Percentiles rank a stretch among this genome's conserved stretches.
phyloP scores from a whole-genome alignment of 108 stramenopile genomes.

The Pinguiococcus pyrenoidosus region DNA sequence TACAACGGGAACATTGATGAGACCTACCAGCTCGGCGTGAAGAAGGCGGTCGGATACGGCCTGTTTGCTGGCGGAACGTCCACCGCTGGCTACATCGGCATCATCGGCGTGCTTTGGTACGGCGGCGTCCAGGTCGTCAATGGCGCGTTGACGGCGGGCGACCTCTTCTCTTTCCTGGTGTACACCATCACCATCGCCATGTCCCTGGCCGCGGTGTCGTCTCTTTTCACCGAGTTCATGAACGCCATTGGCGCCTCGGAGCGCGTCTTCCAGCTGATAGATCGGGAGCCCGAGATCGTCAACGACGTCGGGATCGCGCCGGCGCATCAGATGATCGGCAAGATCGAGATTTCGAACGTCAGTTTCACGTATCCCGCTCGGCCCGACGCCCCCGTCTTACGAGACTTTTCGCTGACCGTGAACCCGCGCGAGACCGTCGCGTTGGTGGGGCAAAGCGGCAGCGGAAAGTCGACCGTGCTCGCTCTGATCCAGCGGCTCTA shows the following conservation, averaged over 20 bases:
- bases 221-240: slow-evolving; percentile 55
- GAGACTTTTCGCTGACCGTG: slow-evolving; percentile 49
- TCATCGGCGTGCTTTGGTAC: slow-evolving; percentile 44
- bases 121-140: slow-evolving; percentile 55
- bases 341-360: slow-evolving; percentile 29
- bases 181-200: slow-evolving; percentile 50
- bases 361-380: slow-evolving; percentile 42
- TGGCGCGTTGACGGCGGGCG: slow-evolving; percentile 45
- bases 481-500: slow-evolving; percentile 76
- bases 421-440: slow-evolving; percentile 74
- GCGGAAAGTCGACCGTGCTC: slow-evolving; percentile 78
- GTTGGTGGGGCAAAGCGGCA: slow-evolving; percentile 76
- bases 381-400: slow-evolving; percentile 28
- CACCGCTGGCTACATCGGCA: slow-evolving; percentile 38
- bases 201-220: slow-evolving; percentile 44
- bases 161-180: slow-evolving; percentile 55
- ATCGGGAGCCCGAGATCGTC: slow-evolving; percentile 40
- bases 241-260: slow-evolving; percentile 52
- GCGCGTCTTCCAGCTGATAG: slow-evolving; percentile 51
- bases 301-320: not conserved
- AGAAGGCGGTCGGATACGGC: slow-evolving; percentile 36
- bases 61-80: slow-evolving; percentile 42
- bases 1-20: slow-evolving; percentile 27
- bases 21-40: slow-evolving; percentile 30
- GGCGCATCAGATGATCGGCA: slow-evolving; percentile 6